phyloP scores from a whole-genome alignment of 208 protist genomes.

The Leishmania braziliensis region DNA sequence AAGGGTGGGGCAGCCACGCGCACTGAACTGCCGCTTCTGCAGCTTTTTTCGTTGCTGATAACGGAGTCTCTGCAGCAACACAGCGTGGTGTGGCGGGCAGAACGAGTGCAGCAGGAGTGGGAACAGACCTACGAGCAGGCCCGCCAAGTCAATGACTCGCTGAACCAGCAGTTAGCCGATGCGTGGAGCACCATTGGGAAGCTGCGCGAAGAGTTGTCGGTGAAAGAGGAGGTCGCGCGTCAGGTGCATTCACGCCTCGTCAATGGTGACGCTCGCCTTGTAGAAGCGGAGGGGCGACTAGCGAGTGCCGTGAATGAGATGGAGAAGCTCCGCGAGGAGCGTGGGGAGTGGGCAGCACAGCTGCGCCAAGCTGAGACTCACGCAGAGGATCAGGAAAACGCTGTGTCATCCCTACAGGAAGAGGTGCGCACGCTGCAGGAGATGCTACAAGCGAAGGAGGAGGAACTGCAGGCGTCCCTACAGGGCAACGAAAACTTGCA shows the following conservation, averaged over 20 bases:
- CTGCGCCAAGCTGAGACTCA: conserved; percentile 17
- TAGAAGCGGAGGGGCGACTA: conserved; percentile 36
- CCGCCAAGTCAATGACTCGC: conserved; percentile 61
- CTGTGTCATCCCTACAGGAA: conserved; percentile 27
- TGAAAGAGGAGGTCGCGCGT: conserved; percentile 37
- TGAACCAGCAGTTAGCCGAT: conserved; percentile 68
- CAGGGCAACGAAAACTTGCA: conserved; percentile 30
- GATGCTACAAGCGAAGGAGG: conserved; percentile 31
- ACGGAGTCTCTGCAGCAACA: conserved; percentile 45
- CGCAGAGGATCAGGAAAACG: conserved; percentile 17
- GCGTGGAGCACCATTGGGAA: conserved; percentile 57
- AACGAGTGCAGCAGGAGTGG: conserved; percentile 69
- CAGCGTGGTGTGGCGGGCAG: conserved; percentile 19
- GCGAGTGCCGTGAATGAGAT: conserved; percentile 34
- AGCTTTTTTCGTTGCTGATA: conserved; percentile 42
- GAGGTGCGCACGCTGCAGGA: conserved; percentile 49
- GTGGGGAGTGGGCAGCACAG: conserved; percentile 21
- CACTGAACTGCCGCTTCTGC: conserved; percentile 27
- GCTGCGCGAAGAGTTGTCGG: conserved; percentile 60
- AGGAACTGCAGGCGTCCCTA: conserved; percentile 30
- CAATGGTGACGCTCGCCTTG: conserved; percentile 31
- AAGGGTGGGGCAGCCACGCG: not conserved
- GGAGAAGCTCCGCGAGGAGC: conserved; percentile 56
- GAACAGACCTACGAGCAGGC: conserved; percentile 85
- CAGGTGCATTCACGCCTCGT: conserved; percentile 42